Conservation (phyloP, 305 asterid genomes). For the Withania somnifera region DNA sequence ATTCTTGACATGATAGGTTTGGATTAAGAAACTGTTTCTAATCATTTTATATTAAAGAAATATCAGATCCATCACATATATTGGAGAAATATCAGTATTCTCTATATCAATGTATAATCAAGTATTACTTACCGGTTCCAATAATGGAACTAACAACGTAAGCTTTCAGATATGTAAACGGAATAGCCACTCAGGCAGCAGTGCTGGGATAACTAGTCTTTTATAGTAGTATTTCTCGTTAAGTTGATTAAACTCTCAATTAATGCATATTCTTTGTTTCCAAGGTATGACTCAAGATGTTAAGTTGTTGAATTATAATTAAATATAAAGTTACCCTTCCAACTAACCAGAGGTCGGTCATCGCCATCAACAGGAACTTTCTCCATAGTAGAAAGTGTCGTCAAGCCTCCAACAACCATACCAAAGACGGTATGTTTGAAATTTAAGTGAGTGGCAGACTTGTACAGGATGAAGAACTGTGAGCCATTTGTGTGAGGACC, state of each 20-base stretch:
- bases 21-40: neutral
- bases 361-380: constrained; percentile 79
- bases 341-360: constrained; percentile 77
- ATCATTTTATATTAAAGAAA: neutral
- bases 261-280: neutral
- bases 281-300: neutral
- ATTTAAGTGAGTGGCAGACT: constrained; percentile 90
- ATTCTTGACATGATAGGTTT: neutral
- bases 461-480: constrained; percentile 90
- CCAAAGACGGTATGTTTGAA: constrained; percentile 93
- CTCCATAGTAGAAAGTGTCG: constrained; percentile 82
- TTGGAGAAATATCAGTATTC: neutral
- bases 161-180: neutral
- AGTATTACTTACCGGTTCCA: neutral
- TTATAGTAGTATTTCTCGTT: neutral
- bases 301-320: neutral
- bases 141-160: neutral
- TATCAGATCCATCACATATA: neutral
- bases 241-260: neutral
- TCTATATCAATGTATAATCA: neutral
- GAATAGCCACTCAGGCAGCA: neutral
- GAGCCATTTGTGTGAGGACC: constrained; percentile 97
- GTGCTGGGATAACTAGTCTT: neutral
- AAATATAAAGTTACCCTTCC: neutral
- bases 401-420: constrained; percentile 89